phyloP scores from a whole-genome alignment of 768 basidiomycete species.

The Auriculariales sp. region DNA sequence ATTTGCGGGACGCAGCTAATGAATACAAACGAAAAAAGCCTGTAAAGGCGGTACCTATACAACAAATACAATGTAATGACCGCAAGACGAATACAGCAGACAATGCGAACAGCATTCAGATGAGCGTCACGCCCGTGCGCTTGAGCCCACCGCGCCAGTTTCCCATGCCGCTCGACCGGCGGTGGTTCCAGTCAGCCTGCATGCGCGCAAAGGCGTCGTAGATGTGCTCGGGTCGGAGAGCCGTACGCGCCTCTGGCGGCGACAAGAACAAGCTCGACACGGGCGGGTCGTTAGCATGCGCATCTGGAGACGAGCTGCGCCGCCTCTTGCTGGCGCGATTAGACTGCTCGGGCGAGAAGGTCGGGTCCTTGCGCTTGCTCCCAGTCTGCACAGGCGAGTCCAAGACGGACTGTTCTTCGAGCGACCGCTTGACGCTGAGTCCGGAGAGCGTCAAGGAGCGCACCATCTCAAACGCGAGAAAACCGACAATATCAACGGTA shows the following conservation, averaged over 20 bases:
- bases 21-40: not conserved
- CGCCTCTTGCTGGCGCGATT: constrained; percentile 29
- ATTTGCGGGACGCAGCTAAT: no score
- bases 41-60: not conserved
- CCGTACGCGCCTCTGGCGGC: constrained; percentile 67
- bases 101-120: constrained; percentile 23
- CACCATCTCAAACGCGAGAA: constrained; percentile 95
- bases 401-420: constrained; percentile 55
- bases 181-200: constrained; percentile 74
- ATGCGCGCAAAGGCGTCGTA: constrained; percentile 84
- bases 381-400: constrained; percentile 46
- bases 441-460: constrained; percentile 83
- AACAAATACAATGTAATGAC: not conserved
- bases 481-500: constrained; percentile 91
- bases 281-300: constrained; percentile 46
- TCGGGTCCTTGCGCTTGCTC: constrained; percentile 52
- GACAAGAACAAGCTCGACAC: constrained; percentile 65
- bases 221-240: constrained; percentile 72
- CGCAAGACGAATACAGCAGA: not conserved
- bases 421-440: constrained; percentile 63
- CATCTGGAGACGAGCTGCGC: constrained; percentile 37
- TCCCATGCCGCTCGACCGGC: constrained; percentile 71
- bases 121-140: constrained; percentile 65
- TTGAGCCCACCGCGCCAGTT: constrained; percentile 82
- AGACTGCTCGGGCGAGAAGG: constrained; percentile 26